These are phyloP conservation scores for Lentinula lateritia DNA, from an alignment of 768 basidiomycete species.

Conservation along the genomic window DNA sequence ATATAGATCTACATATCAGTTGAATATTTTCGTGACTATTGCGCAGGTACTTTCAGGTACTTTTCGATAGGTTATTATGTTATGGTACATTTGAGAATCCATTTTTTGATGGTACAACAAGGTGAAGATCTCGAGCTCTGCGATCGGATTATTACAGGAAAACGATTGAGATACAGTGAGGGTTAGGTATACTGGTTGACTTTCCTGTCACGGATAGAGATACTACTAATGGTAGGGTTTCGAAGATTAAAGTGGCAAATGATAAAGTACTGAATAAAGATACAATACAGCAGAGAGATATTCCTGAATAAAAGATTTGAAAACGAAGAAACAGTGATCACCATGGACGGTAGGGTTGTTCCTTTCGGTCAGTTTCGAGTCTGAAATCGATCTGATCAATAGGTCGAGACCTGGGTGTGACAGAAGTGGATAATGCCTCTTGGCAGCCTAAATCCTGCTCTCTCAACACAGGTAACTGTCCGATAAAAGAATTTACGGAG, in stretches of 20 bases:
- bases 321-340: conserved; percentile 16
- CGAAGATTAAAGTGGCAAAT: neutral
- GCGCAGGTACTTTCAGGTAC: too few species aligned
- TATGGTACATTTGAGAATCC: neutral
- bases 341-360: conserved; percentile 43
- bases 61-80: too few species aligned
- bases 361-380: neutral
- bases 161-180: neutral
- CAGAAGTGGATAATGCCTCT: neutral
- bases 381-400: neutral
- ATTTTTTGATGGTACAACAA: neutral
- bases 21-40: too few species aligned
- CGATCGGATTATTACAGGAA: neutral
- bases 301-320: neutral
- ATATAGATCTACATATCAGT: too few species aligned
- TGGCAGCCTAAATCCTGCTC: conserved; percentile 6
- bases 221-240: neutral
- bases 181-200: neutral
- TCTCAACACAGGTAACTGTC: conserved; percentile 13
- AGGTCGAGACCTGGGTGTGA: neutral
- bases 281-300: neutral
- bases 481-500: conserved; percentile 12
- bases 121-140: neutral
- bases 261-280: conserved; percentile 3
- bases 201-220: neutral